Evolutionary conservation across 2,329 filamentous ascomycete species (phyloP).

Genomic region (Fusarium newnesense): DNA sequence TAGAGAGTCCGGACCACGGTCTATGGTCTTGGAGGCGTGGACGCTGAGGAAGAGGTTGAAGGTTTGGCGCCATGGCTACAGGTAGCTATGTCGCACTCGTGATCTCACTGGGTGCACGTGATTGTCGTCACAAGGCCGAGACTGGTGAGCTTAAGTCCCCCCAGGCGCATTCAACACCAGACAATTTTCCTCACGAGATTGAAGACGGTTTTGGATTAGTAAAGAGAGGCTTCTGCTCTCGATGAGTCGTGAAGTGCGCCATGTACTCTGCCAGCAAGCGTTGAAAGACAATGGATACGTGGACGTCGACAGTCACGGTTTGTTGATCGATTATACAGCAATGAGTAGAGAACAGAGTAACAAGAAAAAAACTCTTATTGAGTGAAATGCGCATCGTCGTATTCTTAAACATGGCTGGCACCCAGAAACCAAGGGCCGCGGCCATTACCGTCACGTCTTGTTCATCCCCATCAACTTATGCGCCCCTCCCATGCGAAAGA

Average conservation of each 20-base stretch:
- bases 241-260: constrained; percentile 13
- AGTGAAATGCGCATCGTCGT: constrained; percentile 18
- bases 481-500: constrained; percentile 32
- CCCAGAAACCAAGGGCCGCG: not conserved
- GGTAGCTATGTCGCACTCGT: constrained; percentile 25
- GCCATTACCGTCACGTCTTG: constrained; percentile 19
- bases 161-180: constrained; percentile 7
- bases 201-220: constrained; percentile 1
- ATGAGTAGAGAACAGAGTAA: not conserved
- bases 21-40: constrained; percentile 54
- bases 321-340: not conserved
- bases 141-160: constrained; percentile 12
- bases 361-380: constrained; percentile 2
- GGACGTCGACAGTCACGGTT: not conserved
- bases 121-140: constrained; percentile 41
- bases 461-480: constrained; percentile 24
- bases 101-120: constrained; percentile 43
- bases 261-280: constrained; percentile 27
- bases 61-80: constrained; percentile 38
- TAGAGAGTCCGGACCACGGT: constrained; percentile 61
- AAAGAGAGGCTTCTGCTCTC: constrained; percentile 18
- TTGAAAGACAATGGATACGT: not conserved
- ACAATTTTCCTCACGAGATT: constrained; percentile 12
- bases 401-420: constrained; percentile 34
- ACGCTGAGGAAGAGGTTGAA: constrained; percentile 47